Conservation (phyloP, 345 rosid genomes). For the Balakata baccata region DNA sequence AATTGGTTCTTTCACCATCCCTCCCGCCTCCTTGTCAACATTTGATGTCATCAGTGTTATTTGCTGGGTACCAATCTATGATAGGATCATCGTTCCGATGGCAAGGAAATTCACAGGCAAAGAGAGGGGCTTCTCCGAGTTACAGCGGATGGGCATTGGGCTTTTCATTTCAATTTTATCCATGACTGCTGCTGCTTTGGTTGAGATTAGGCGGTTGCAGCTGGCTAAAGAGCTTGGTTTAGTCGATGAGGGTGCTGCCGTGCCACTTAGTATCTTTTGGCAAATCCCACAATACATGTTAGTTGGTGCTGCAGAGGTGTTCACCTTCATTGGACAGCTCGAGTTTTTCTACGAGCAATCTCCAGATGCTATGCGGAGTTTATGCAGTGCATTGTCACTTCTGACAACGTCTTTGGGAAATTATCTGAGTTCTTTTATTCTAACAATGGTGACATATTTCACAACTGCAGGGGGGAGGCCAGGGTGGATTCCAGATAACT, state of each 20-base stretch:
- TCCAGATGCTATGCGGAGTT: constrained; percentile 91
- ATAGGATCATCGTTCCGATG: constrained; percentile 64
- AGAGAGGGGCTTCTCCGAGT: constrained; percentile 81
- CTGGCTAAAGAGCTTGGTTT: constrained; percentile 74
- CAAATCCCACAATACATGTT: constrained; percentile 87
- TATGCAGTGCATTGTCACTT: constrained; percentile 77
- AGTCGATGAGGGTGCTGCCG: constrained; percentile 42
- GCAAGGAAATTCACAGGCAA: constrained; percentile 79
- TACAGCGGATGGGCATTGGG: constrained; percentile 93
- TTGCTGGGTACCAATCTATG: constrained; percentile 85
- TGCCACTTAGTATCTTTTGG: constrained; percentile 82
- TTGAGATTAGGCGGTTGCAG: constrained; percentile 63
- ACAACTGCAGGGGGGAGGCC: constrained; percentile 53
- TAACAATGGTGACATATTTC: constrained; percentile 66
- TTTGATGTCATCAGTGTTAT: constrained; percentile 77
- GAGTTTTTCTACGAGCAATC: constrained; percentile 96
- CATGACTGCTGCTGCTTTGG: constrained; percentile 80
- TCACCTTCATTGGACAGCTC: constrained; percentile 69
- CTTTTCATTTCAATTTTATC: constrained; percentile 66
- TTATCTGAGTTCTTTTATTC: constrained; percentile 78
- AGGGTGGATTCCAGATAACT: constrained; percentile 91
- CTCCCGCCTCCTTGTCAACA: constrained; percentile 82
- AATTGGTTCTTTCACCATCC: constrained; percentile 77
- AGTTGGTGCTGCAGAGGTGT: constrained; percentile 88
- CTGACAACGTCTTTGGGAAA: constrained; percentile 72